A percentile compares a stretch with the other conserved stretches of the same genome.
phyloP scores from a whole-genome alignment of 345 rosid genomes.

The Noccaea caerulescens region DNA sequence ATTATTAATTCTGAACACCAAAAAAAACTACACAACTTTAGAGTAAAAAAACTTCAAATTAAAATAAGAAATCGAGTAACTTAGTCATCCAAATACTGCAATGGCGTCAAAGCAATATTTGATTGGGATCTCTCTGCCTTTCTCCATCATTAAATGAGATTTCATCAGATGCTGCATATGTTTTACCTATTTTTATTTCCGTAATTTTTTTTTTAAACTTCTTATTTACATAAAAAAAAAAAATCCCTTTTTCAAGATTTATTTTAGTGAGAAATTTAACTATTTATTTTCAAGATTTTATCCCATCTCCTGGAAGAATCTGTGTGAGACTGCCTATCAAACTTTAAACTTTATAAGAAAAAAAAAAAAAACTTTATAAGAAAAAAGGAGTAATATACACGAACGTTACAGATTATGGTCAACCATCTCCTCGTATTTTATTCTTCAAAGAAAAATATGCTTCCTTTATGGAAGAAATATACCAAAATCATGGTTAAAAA shows the following conservation, averaged over 20 bases:
- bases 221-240: too few relatives aligned
- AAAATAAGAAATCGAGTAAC: neutral
- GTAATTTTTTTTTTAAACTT: neutral
- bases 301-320: slow-evolving; percentile 14
- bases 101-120: neutral
- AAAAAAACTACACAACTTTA: neutral
- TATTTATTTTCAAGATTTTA: neutral
- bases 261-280: neutral
- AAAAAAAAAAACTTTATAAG: neutral
- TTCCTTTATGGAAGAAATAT: neutral
- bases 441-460: neutral
- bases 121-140: slow-evolving; percentile 1
- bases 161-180: neutral
- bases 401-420: slow-evolving; percentile 38
- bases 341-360: neutral
- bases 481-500: neutral
- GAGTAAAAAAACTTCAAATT: neutral
- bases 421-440: slow-evolving; percentile 12
- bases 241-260: too few relatives aligned
- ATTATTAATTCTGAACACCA: slow-evolving; percentile 3
- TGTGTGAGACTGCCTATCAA: slow-evolving; percentile 14
- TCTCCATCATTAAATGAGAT: neutral
- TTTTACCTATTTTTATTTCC: neutral
- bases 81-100: neutral
- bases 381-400: neutral